phyloP scores from a whole-genome alignment of 306 rosid species.

The Sphenostylis stenocarpa region DNA sequence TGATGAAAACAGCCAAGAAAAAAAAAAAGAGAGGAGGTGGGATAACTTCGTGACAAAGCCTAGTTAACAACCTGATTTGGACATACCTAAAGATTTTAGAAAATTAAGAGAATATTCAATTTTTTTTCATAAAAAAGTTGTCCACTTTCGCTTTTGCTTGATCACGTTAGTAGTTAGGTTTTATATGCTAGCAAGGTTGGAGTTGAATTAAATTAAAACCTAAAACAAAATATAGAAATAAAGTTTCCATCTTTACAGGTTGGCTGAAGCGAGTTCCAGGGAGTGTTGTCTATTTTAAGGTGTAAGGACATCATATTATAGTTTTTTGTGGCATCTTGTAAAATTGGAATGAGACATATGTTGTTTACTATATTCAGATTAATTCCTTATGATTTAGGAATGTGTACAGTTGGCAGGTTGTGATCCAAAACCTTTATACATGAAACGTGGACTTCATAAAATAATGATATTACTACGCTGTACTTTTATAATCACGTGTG shows the following conservation, averaged over 20 bases:
- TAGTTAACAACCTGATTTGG: conserved; percentile 55
- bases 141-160: conserved; percentile 39
- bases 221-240: no score
- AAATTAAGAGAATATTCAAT: neutral
- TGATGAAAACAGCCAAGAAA: conserved; percentile 20
- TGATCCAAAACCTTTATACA: neutral
- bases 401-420: neutral
- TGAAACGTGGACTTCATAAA: neutral
- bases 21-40: neutral
- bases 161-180: conserved; percentile 32
- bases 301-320: neutral
- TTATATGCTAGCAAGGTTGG: conserved; percentile 3
- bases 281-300: neutral
- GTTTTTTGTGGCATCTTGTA: neutral
- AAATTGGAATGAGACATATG: conserved; percentile 1
- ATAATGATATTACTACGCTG: neutral
- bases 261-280: conserved; percentile 36
- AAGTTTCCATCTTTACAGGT: conserved; percentile 42
- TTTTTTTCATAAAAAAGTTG: neutral
- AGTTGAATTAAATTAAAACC: conserved; percentile 24
- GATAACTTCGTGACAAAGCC: conserved; percentile 62
- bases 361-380: neutral
- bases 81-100: conserved; percentile 22
- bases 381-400: neutral
- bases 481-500: neutral